phyloP scores from a whole-genome alignment of 805 yeast species.

The Zygotorulaspora florentina region DNA sequence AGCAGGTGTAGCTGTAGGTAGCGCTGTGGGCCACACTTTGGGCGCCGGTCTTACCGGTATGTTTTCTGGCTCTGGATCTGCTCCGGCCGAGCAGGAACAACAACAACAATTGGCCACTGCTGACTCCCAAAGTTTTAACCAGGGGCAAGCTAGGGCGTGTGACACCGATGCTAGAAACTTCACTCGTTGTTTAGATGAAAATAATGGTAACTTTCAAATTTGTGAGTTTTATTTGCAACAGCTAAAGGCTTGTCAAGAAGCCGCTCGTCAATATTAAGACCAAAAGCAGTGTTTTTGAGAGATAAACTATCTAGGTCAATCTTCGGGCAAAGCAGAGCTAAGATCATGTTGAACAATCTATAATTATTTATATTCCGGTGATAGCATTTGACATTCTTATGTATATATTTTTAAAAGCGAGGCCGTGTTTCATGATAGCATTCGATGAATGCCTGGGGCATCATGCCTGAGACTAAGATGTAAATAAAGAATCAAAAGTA shows the following conservation, averaged over 20 bases:
- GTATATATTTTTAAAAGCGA: neutral
- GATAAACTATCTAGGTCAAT: too few species aligned
- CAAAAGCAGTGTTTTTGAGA: neutral
- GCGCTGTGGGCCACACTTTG: conserved; percentile 92
- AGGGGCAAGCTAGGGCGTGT: conserved; percentile 57
- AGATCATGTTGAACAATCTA: neutral
- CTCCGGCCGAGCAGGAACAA: conserved; percentile 44
- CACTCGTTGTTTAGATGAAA: conserved; percentile 92
- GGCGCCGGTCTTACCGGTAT: conserved; percentile 91
- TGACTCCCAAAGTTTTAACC: conserved; percentile 32
- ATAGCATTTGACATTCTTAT: neutral
- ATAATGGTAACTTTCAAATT: conserved; percentile 92
- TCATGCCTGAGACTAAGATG: too few species aligned
- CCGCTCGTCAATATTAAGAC: conserved; percentile 69
- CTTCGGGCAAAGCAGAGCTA: neutral
- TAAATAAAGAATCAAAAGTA: too few species aligned
- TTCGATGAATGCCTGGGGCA: too few species aligned
- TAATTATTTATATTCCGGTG: neutral
- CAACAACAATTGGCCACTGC: conserved; percentile 36
- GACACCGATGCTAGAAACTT: conserved; percentile 92
- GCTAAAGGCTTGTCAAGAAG: conserved; percentile 95
- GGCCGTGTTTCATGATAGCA: neutral
- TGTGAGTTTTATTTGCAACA: conserved; percentile 97
- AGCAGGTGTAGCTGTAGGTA: conserved; percentile 99
- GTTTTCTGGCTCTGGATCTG: conserved; percentile 55